phyloP scores from a whole-genome alignment of 108 stramenopile species.

The Skeletonema menzelii region DNA sequence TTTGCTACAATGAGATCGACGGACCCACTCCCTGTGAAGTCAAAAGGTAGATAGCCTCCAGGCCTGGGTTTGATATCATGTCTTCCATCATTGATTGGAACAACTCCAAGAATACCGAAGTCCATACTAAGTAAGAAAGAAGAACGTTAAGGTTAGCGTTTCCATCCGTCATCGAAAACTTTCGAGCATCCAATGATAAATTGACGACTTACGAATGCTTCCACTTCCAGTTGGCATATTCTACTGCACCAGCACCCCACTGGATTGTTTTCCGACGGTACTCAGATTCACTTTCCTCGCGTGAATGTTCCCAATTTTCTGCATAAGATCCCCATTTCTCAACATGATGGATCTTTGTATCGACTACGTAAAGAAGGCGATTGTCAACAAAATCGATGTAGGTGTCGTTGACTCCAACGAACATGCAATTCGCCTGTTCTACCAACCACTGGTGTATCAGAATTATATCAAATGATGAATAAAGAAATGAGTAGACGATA shows the following conservation, averaged over 20 bases:
- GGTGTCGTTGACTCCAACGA: slow-evolving; percentile 10
- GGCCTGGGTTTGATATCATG: slow-evolving; percentile 26
- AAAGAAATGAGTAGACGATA: neutral
- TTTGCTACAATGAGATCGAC: slow-evolving; percentile 18
- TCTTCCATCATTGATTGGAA: neutral
- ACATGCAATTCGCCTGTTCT: slow-evolving; percentile 13
- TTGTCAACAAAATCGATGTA: slow-evolving; percentile 3
- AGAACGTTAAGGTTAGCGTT: too few relatives aligned
- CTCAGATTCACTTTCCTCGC: slow-evolving; percentile 1
- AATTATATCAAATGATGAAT: neutral
- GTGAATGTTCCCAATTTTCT: too few relatives aligned
- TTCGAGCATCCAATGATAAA: neutral
- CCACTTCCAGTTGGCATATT: slow-evolving; percentile 16
- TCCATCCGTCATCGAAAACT: too few relatives aligned
- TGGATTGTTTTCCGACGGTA: neutral
- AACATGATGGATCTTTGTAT: slow-evolving; percentile 13
- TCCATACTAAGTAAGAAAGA: neutral
- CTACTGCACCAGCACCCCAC: slow-evolving; percentile 6
- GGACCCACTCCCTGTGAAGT: neutral
- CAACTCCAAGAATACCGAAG: neutral
- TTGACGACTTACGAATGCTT: neutral
- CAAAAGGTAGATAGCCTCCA: slow-evolving; percentile 12
- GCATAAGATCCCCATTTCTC: neutral
- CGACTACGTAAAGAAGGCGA: slow-evolving; percentile 14
- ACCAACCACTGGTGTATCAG: slow-evolving; percentile 11